Evolutionary conservation across 176 grass and related monocot species (phyloP).

Genomic region (Triticum monococcum): DNA sequence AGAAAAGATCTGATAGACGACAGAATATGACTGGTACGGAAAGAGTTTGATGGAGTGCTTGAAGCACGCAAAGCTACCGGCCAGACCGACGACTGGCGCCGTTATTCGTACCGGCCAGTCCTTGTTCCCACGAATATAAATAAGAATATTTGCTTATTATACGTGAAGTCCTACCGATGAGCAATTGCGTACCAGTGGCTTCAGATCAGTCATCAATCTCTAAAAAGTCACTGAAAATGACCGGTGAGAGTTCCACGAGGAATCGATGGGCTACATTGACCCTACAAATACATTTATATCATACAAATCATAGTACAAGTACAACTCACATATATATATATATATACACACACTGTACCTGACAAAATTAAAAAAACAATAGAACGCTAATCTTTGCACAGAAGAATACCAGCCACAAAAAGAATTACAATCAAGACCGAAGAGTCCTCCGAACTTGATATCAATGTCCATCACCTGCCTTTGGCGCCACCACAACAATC

Average conservation of each 20-base stretch:
- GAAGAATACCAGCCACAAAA: too few relatives aligned
- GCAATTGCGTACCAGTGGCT: slow-evolving; percentile 3
- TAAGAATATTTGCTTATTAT: background rate
- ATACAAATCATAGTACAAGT: too few relatives aligned
- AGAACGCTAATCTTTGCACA: too few relatives aligned
- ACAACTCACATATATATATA: too few relatives aligned
- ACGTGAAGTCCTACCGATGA: background rate
- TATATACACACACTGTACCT: too few relatives aligned
- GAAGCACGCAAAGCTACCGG: background rate
- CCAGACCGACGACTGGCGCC: slow-evolving; percentile 7
- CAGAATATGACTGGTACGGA: background rate
- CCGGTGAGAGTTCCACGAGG: background rate
- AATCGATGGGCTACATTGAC: background rate
- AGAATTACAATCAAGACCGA: too few relatives aligned
- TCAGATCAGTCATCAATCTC: slow-evolving; percentile 11
- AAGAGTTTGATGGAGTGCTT: background rate
- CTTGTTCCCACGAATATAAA: slow-evolving; percentile 25
- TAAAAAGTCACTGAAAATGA: background rate
- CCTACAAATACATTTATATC: too few relatives aligned
- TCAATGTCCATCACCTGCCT: too few relatives aligned
- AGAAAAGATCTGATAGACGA: background rate
- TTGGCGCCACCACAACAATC: too few relatives aligned
- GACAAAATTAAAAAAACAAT: too few relatives aligned
- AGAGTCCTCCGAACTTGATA: too few relatives aligned
- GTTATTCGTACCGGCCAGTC: slow-evolving; percentile 28